Evolutionary conservation across 140 eudicot species (phyloP), one percentile per base, ranked within the genome.

Genomic region (Bidens hawaiensis): DNA sequence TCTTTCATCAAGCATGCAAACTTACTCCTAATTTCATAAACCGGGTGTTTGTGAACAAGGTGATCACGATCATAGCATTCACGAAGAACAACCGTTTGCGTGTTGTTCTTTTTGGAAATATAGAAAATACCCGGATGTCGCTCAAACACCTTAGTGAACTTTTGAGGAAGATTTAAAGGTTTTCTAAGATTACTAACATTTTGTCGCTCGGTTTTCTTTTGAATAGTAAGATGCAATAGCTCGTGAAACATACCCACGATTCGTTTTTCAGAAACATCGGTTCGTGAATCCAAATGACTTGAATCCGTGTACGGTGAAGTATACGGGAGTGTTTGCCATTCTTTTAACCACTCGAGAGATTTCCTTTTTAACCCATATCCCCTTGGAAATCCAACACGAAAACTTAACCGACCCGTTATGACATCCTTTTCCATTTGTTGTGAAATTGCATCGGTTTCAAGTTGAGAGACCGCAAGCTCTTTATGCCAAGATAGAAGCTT

Each of bases 101-200:
- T 83, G 53, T 74, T 75, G 52, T 69, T 75, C 77, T 89, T 89
- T 66, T 62, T 86, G 23, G 95, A 89, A 63, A 89, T 83, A 75
- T 86, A 89, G 57, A 89, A 89, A 6, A 89, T 89, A 66, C 95
- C 89, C n/a, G 97, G 95, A 77, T 89, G 97, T 54, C 97, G 85
- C 65, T 89, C 97, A 70, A 89, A 89, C 42, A 81, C 97, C 87
- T 83, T 89, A 2, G 97, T 85, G 51, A 82, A 89, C 68, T 89
- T 89, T 54, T 89, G 97, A 53, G 95, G 97, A 77, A 89, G 73
- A 24, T 59, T 65, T 63, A 89, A 46, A 15, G 94, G 78, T 51
- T 73, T 82, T 9, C 94, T 81, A 42, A 89, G 80, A 60, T 89
- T 89, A 62, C 97, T 86, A 68, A 89, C 95, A 54, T 83, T 86